A percentile compares a stretch with the other conserved stretches of the same genome.
These are phyloP conservation scores for Botryotinia calthae DNA, from an alignment of 2,329 filamentous ascomycete genomes.

Conservation along the genomic window DNA sequence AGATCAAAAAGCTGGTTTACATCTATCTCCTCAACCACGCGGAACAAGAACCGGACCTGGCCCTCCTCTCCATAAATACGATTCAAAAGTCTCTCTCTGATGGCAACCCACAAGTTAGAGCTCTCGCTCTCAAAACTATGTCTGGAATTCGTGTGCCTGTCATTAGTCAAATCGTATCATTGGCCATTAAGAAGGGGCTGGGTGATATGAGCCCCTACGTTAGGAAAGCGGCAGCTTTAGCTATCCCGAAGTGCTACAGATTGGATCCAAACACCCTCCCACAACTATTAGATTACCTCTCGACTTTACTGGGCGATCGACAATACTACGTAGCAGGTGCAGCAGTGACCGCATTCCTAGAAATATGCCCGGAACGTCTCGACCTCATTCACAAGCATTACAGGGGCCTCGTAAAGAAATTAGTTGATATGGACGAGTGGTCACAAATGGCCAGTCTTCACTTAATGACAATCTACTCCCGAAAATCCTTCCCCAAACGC, in stretches of 20 bases:
- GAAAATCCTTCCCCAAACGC: constrained; percentile 79
- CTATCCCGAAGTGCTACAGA: constrained; percentile 93
- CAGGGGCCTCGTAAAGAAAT: constrained; percentile 76
- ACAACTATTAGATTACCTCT: constrained; percentile 79
- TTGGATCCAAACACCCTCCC: constrained; percentile 83
- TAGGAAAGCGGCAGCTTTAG: constrained; percentile 85
- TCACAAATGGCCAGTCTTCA: constrained; percentile 81
- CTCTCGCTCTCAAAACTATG: constrained; percentile 93
- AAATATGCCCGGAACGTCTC: constrained; percentile 82
- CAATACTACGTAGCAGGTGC: constrained; percentile 97
- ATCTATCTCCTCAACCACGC: constrained; percentile 97
- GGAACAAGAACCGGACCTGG: constrained; percentile 92
- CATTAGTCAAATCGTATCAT: constrained; percentile 93
- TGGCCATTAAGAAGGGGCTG: constrained; percentile 91
- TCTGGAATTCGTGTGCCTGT: constrained; percentile 95
- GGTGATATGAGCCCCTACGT: constrained; percentile 95
- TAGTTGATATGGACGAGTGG: constrained; percentile 99
- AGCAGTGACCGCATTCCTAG: constrained; percentile 83
- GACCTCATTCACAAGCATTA: constrained; percentile 93
- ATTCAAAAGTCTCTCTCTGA: constrained; percentile 98
- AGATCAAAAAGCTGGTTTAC: constrained; percentile 98
- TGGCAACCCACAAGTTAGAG: constrained; percentile 82
- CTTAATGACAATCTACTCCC: constrained; percentile 79
- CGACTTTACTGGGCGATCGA: constrained; percentile 76
- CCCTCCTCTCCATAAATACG: constrained; percentile 94